Evolutionary conservation across 768 basidiomycete genomes (phyloP), one percentile per base, ranked within the genome.

Genomic region (Epithele typhae): DNA sequence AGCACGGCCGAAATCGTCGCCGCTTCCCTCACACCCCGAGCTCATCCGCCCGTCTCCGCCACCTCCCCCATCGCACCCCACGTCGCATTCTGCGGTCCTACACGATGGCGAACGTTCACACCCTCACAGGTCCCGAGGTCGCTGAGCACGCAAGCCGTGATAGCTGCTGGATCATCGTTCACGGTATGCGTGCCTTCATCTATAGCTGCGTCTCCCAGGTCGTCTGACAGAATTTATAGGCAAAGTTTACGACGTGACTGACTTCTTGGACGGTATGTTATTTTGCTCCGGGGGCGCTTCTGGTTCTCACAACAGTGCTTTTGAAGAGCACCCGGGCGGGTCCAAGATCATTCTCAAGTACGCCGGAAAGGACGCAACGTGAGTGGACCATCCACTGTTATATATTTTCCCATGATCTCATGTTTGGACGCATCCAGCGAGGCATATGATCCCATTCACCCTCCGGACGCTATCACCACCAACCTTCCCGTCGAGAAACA

Each of bases 371-470:
- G 78, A 77, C 52, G 75, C 74, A 30, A 70, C 68, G 64, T 67
- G 49, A 27, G 64, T 47, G 3, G n/a, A 11, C 3, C 6, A 11
- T n/a, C n/a, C 22, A 8, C 37, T 5, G 11, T 7, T 17, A 35
- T 17, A 22, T 23, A 10, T 17, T 4, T 25, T 7, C 32, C 43
- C 8, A 36, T 24, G 9, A 15, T 35, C 5, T 12, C 27, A 2
- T 18, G 9, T 22, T 30, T 30, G 27, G 14, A 30, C 34, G 15
- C 37, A 12, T 23, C 14, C 48, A 67, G 64, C 1, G 63, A 57
- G 55, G 89, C 87, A 65, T 92, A 92, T 54, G 92, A 91, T 23
- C 87, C 87, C 1, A 90, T 96, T 45, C 93, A 96, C 59, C 92
- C 93, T 6, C 92, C 79, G 34, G 84, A 83, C 64, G 88, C 77